These are phyloP conservation scores for Neopestalotiopsis sp. DNA, from an alignment of 2,329 filamentous ascomycete genomes.

Conservation along the genomic window DNA sequence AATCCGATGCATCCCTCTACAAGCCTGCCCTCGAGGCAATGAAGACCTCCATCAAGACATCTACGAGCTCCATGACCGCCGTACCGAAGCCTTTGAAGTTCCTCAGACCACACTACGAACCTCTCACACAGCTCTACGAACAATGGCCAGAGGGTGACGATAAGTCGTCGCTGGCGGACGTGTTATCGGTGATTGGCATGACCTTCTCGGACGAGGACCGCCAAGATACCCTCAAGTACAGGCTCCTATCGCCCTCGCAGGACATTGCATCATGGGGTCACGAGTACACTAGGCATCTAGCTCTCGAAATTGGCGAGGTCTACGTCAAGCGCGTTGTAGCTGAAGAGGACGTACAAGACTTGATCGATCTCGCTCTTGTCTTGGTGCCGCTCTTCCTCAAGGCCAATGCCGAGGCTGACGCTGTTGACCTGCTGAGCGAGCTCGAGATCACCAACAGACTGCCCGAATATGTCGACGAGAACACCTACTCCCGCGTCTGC, in stretches of 20 bases:
- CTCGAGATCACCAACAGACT: conserved; percentile 96
- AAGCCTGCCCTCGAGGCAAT: conserved; percentile 92
- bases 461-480: conserved; percentile 86
- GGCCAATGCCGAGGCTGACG: conserved; percentile 97
- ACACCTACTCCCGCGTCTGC: conserved; percentile 92
- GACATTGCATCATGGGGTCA: conserved; percentile 98
- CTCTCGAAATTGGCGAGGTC: conserved; percentile 93
- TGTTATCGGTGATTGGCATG: conserved; percentile 97
- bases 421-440: conserved; percentile 95
- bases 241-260: conserved; percentile 84
- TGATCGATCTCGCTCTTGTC: conserved; percentile 82
- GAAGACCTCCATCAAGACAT: conserved; percentile 98
- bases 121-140: conserved; percentile 85
- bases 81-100: conserved; percentile 99
- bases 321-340: conserved; percentile 86
- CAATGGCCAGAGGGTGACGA: conserved; percentile 84
- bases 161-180: conserved; percentile 91
- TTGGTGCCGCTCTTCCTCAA: conserved; percentile 94
- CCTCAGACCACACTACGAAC: conserved; percentile 93
- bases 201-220: conserved; percentile 97
- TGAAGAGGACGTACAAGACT: conserved; percentile 82
- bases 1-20: conserved; percentile 86
- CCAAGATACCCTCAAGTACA: conserved; percentile 95
- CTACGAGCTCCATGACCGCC: conserved; percentile 98
- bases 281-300: conserved; percentile 95